Evolutionary conservation across 1,284 basidiomycete genomes (phyloP).

Genomic region (Malassezia japonica): DNA sequence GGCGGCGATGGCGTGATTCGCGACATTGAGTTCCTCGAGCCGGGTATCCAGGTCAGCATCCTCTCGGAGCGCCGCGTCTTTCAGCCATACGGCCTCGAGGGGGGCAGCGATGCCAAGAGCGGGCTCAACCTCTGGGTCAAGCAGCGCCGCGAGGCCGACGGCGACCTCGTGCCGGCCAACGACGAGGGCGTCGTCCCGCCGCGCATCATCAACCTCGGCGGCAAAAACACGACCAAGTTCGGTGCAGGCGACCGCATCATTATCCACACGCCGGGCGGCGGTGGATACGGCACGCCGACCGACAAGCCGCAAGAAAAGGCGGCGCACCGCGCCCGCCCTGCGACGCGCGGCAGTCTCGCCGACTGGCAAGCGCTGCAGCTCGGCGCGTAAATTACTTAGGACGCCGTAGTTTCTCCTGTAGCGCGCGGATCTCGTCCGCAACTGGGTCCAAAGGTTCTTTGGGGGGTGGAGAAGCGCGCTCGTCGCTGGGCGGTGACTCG

Average conservation of each 20-base stretch:
- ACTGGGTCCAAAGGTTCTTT: neutral
- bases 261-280: slow-evolving; percentile 84
- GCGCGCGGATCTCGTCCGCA: neutral
- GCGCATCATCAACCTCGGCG: slow-evolving; percentile 75
- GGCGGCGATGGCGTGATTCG: slow-evolving; percentile 82
- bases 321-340: too few relatives aligned
- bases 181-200: slow-evolving; percentile 38
- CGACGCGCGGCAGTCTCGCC: slow-evolving; percentile 33
- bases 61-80: slow-evolving; percentile 76
- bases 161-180: slow-evolving; percentile 53
- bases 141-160: slow-evolving; percentile 60
- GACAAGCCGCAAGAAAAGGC: neutral
- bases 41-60: slow-evolving; percentile 70
- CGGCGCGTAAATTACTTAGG: slow-evolving; percentile 17
- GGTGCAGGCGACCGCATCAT: slow-evolving; percentile 69
- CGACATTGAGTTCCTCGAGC: slow-evolving; percentile 75
- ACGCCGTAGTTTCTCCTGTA: slow-evolving; percentile 7
- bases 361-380: slow-evolving; percentile 30
- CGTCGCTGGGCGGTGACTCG: too few relatives aligned
- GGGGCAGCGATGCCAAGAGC: slow-evolving; percentile 65
- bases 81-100: slow-evolving; percentile 79
- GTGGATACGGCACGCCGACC: slow-evolving; percentile 70
- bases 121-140: slow-evolving; percentile 88
- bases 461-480: neutral
- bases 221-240: slow-evolving; percentile 79